Conservation (phyloP, 1,139 yeast genomes). For the Scheffersomyces stambukii region DNA sequence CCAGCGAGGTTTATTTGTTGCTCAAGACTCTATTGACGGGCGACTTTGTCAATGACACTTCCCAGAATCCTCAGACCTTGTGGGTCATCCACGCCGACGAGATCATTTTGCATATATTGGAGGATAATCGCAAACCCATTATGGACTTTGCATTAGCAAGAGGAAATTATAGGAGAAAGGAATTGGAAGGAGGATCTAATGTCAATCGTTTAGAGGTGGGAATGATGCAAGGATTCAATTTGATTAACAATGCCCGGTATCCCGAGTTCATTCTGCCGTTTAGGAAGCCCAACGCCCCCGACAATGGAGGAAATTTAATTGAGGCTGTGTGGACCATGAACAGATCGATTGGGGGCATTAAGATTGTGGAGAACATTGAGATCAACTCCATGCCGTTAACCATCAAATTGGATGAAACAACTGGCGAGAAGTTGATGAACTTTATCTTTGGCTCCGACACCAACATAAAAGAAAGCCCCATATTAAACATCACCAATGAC, state of each 20-base stretch:
- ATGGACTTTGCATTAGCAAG: slow-evolving; percentile 37
- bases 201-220: slow-evolving; percentile 37
- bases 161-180: slow-evolving; percentile 44
- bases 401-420: slow-evolving; percentile 55
- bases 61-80: slow-evolving; percentile 17
- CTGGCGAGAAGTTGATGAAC: slow-evolving; percentile 52
- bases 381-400: slow-evolving; percentile 53
- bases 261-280: slow-evolving; percentile 37
- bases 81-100: slow-evolving; percentile 63
- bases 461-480: slow-evolving; percentile 26
- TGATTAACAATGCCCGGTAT: slow-evolving; percentile 28
- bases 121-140: slow-evolving; percentile 41
- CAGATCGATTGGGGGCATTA: slow-evolving; percentile 65
- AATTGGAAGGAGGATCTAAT: slow-evolving; percentile 42
- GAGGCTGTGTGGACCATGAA: slow-evolving; percentile 60
- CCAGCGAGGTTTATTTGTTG: slow-evolving; percentile 34
- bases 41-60: slow-evolving; percentile 18
- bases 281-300: slow-evolving; percentile 9
- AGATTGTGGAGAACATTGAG: slow-evolving; percentile 51
- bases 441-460: slow-evolving; percentile 50
- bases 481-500: slow-evolving; percentile 14
- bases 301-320: slow-evolving; percentile 29
- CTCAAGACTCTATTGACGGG: slow-evolving; percentile 41
- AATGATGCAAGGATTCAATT: slow-evolving; percentile 42
- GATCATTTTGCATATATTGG: slow-evolving; percentile 39